Evolutionary conservation across 1,284 basidiomycete species (phyloP), one percentile per base, ranked within the genome.

Genomic region (Leccinum proliferum): DNA sequence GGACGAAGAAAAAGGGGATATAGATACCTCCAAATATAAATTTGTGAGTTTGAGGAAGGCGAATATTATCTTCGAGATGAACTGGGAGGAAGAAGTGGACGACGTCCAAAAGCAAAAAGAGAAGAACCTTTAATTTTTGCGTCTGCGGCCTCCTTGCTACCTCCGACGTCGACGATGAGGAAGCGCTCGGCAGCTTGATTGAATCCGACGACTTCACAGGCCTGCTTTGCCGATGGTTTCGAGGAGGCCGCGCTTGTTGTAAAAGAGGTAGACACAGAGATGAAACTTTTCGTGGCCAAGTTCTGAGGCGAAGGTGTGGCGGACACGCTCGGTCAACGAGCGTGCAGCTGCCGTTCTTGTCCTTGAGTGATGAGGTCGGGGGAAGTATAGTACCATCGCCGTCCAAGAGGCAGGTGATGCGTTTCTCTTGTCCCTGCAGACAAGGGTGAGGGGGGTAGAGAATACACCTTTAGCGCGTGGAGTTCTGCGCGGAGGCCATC

Each of bases 81-180:
- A 78, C 86, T 86, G 69, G 12, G 58, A 56, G 12, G 18, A 34
- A n/a, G 58, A 35, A 56, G 56, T 9, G 50, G 25, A 53, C 21
- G 41, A 25, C 1, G 21, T 34, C 29, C 15, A 35, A 32, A 32
- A 58, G 39, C 0, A 10, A 57, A 62, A 43, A 39, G 43, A 62
- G 46, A 50, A 70, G 35, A 65, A 87, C 89, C 85, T 78, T 85
- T 85, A 69, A 92, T 83, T 76, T 92, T 92, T 53, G 84, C 79
- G 71, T 90, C 88, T 34, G 85, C 83, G 3, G 83, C 86, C 74
- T 92, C 89, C 75, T 91, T 90, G 60, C 81, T 85, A 61, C 77
- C 78, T 29, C 89, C 89, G 59, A 89, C 88, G 71, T 92, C 89
- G 58, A 87, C 78, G 72, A 92, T 87, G 69, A 82, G 72, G 70